Evolutionary conservation across 139 green algal genomes (phyloP).

Genomic region (Micromonas pusilla): DNA sequence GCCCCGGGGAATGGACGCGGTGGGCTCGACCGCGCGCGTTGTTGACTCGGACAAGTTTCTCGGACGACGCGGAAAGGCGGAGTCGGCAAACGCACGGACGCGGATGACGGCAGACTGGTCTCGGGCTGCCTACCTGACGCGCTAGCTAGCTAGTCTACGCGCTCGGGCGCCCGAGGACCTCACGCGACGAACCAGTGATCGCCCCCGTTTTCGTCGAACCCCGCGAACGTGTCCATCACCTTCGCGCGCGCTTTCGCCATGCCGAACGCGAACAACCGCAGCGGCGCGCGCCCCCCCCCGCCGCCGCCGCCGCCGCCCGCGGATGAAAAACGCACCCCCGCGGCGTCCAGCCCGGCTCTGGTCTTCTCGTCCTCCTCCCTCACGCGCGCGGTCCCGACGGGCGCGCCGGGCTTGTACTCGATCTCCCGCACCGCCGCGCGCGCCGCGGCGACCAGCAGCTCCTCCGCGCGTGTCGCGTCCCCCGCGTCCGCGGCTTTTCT

Average conservation of each 20-base stretch:
- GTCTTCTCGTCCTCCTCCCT: background rate
- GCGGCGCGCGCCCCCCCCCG: background rate
- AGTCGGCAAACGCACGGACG: too few species aligned
- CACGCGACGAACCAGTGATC: background rate
- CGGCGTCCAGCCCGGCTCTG: background rate
- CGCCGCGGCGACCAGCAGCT: background rate
- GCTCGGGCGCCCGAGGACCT: background rate
- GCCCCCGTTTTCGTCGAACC: background rate
- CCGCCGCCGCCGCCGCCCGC: background rate
- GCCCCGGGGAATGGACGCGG: too few species aligned
- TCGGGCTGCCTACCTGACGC: too few species aligned
- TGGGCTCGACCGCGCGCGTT: too few species aligned
- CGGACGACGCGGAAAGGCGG: too few species aligned
- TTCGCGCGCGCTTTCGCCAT: background rate
- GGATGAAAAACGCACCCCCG: background rate
- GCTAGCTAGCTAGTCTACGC: too few species aligned
- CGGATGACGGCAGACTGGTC: too few species aligned
- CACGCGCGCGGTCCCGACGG: background rate
- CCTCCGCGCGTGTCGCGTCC: background rate
- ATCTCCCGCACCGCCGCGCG: background rate
- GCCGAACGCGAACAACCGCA: slow-evolving; percentile 5
- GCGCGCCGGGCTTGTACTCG: background rate
- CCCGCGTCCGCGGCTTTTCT: background rate
- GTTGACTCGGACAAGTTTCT: too few species aligned
- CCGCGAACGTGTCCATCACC: background rate